Base-by-base conservation (phyloP, 1,284 basidiomycete genomes). In the Schizophyllum commune region DNA sequence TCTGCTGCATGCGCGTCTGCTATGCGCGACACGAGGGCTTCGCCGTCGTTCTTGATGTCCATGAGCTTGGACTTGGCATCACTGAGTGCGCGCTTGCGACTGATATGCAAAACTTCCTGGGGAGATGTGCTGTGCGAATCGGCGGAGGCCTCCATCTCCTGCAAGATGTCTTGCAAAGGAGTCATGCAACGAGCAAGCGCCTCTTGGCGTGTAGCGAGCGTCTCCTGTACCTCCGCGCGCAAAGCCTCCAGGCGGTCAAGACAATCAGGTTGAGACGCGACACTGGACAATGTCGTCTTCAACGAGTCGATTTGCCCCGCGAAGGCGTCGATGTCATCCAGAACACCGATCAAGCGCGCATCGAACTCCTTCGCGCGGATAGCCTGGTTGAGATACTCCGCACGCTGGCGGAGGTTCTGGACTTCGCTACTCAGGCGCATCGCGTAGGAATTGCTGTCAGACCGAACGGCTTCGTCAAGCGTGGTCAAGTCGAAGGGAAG, bases 401-500 rank as follows among this genome's bases (percentile, higher is more conserved):
- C 71, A 58, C 79, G 78, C 56, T 79, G 78, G 34, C 77, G 71
- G 27, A 90, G 71, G 19, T 69, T 71, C 62, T 84, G 81, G 22
- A 85, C 63, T 22, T 77, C 78, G 13, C 85, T 84, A 5, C 79
- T 79, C 17, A 94, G 78, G 57, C 77, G 77, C 69, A 91, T 82
- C 27, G 83, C 77, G 65, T 84, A 84, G 5, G 80, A 76, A 69
- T 94, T 94, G 22, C 81, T 83, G 67, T 92, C 86, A 13, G 78
- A 72, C 3, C 92, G 86, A 33, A 93, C 87, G 39, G 75, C 76
- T 56, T 81, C 79, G 67, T 94, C 90, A 19, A 92, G 72, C n/a
- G 73, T 72, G 7, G 74, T 68, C 15, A 86, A 75, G 60, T 90
- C 86, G 65, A 92, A 81, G 0, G 86, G 81, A 11, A 82, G 68